Percentiles rank a stretch among this genome's conserved stretches.
Evolutionary conservation across 148 eudicot species (phyloP).

Genomic region (Amaranthus hypochondriacus): DNA sequence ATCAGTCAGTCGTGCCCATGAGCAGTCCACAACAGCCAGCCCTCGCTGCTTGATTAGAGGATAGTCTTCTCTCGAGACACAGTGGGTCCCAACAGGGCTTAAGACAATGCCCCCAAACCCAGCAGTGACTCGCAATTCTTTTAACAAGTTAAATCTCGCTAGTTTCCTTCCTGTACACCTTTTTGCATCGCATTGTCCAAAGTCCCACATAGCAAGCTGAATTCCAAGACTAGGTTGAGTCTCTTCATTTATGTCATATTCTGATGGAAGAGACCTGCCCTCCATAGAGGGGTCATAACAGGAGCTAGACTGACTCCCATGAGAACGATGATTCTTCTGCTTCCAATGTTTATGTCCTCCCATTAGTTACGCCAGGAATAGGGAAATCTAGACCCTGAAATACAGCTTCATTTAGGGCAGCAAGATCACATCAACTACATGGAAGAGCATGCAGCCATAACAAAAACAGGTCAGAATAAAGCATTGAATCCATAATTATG

Average conservation of each 20-base stretch:
- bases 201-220: constrained; percentile 99
- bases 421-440: not conserved
- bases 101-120: constrained; percentile 85
- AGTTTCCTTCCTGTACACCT: constrained; percentile 95
- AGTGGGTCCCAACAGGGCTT: constrained; percentile 82
- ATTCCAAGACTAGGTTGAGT: constrained; percentile 41
- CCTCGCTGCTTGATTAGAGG: constrained; percentile 64
- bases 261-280: constrained; percentile 58
- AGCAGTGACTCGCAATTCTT: constrained; percentile 71
- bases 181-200: constrained; percentile 95
- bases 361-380: constrained; percentile 25
- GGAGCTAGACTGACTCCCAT: constrained; percentile 48
- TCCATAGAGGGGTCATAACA: constrained; percentile 38
- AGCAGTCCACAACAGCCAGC: constrained; percentile 94
- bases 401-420: not conserved
- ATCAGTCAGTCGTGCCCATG: constrained; percentile 86
- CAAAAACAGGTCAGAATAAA: not conserved
- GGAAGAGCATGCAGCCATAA: not conserved
- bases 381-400: not conserved
- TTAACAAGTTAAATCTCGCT: constrained; percentile 72
- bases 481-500: not conserved
- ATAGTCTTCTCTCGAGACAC: constrained; percentile 82
- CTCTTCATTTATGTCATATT: constrained; percentile 42
- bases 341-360: constrained; percentile 60
- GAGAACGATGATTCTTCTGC: constrained; percentile 43